phyloP scores from a whole-genome alignment of 2,329 filamentous ascomycete genomes.

The Falciphora oryzae region DNA sequence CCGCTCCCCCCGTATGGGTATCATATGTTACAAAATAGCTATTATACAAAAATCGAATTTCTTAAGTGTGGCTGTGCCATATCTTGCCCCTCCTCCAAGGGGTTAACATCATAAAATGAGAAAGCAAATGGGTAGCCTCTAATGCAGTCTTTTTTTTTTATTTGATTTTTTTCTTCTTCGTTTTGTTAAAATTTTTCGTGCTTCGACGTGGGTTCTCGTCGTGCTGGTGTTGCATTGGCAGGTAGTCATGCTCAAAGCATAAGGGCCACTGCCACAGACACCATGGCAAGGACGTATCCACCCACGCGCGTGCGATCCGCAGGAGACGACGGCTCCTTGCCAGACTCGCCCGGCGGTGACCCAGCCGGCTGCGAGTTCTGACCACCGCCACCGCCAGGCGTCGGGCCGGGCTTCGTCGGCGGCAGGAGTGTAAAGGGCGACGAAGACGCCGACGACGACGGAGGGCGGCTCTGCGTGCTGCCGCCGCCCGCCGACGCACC shows the following conservation, averaged over 20 bases:
- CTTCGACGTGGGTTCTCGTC: too few species aligned
- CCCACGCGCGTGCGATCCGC: too few species aligned
- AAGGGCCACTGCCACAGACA: neutral
- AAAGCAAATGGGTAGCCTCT: too few species aligned
- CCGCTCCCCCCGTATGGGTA: neutral
- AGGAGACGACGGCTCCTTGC: neutral
- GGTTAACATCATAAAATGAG: neutral
- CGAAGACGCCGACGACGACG: conserved; percentile 3
- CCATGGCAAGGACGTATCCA: neutral
- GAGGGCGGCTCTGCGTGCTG: neutral
- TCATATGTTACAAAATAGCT: neutral
- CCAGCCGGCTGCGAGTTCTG: neutral
- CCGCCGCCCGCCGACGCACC: neutral
- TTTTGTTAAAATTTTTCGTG: neutral
- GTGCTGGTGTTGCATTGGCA: too few species aligned
- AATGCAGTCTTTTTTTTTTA: too few species aligned
- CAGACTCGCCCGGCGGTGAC: neutral
- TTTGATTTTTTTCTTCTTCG: too few species aligned
- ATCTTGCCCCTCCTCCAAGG: neutral
- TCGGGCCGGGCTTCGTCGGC: neutral
- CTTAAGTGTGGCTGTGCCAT: neutral
- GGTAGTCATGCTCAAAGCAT: neutral
- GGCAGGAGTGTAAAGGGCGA: neutral
- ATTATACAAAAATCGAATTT: neutral
- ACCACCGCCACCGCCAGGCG: neutral